phyloP scores from a whole-genome alignment of 768 basidiomycete species.

The Mrakia frigida region DNA sequence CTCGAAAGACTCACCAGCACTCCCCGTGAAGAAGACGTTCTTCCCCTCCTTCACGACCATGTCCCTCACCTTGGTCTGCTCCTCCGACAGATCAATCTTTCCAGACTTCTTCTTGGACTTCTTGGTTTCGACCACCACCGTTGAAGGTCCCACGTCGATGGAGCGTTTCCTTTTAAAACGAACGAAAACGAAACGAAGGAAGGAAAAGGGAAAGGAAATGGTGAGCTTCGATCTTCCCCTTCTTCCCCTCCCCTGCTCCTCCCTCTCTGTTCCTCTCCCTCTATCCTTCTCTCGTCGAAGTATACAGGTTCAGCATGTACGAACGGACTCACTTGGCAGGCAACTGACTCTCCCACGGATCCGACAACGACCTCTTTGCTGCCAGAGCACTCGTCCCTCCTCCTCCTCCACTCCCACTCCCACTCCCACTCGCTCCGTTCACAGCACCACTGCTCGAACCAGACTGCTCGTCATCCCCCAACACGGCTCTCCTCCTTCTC shows the following conservation, averaged over 20 bases:
- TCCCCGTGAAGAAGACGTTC: constrained; percentile 42
- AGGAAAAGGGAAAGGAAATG: too few species aligned
- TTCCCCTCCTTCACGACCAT: constrained; percentile 53
- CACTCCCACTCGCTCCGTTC: not conserved
- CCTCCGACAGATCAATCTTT: constrained; percentile 42
- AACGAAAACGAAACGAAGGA: too few species aligned
- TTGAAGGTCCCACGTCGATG: not conserved
- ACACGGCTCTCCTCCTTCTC: not conserved
- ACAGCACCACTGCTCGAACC: not conserved
- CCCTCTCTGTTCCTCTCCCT: not conserved
- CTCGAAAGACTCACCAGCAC: constrained; percentile 35
- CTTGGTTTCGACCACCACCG: constrained; percentile 3
- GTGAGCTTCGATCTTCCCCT: too few species aligned
- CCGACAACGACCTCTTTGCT: not conserved
- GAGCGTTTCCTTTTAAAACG: not conserved
- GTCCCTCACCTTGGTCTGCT: constrained; percentile 76
- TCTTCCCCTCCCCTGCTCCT: too few species aligned
- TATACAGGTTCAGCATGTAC: too few species aligned
- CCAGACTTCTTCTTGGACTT: constrained; percentile 20
- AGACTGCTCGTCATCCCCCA: not conserved
- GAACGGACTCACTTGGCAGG: not conserved
- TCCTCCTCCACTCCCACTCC: too few species aligned
- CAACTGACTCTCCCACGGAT: not conserved
- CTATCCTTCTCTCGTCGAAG: not conserved
- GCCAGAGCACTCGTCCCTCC: not conserved